Evolutionary conservation across 139 green algal species (phyloP).

Genomic region (Pseudopediastrum boryanum): DNA sequence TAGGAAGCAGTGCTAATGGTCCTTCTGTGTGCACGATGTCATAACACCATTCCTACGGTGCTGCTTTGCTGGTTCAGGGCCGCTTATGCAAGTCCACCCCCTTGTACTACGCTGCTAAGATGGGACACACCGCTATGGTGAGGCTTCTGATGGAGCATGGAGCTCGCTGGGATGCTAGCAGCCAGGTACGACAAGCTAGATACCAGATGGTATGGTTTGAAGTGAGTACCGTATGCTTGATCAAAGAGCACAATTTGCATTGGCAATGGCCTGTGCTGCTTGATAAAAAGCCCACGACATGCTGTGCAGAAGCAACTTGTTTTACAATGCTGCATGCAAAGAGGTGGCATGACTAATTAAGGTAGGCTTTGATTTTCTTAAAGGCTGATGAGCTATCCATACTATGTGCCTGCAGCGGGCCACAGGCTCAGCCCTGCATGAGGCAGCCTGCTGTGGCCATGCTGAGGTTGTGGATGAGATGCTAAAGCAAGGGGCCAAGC

Average conservation of each 20-base stretch:
- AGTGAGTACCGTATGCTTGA: not conserved
- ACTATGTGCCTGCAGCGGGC: not conserved
- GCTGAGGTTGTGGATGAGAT: constrained; percentile 22
- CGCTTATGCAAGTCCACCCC: constrained; percentile 23
- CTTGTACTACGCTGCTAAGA: constrained; percentile 24
- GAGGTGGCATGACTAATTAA: constrained; percentile 17
- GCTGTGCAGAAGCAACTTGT: not conserved
- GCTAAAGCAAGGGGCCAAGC: not conserved
- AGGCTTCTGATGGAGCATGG: constrained; percentile 27
- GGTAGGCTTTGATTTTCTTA: not conserved
- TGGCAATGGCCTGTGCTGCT: not conserved
- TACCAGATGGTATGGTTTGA: not conserved
- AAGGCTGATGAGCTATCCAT: not conserved
- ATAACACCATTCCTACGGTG: not conserved
- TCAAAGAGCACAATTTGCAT: not conserved
- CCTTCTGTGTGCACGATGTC: not conserved
- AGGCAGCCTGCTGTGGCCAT: constrained; percentile 29
- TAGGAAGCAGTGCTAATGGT: not conserved
- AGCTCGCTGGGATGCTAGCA: too few relatives aligned
- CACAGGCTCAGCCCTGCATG: constrained; percentile 24
- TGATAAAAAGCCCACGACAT: not conserved
- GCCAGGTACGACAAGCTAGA: too few relatives aligned
- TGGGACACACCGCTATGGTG: constrained; percentile 31
- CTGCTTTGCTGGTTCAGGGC: constrained; percentile 1
- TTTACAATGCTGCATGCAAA: not conserved